Base-by-base conservation (phyloP, 169 alveolate genomes). In the Besnoitia besnoiti region DNA sequence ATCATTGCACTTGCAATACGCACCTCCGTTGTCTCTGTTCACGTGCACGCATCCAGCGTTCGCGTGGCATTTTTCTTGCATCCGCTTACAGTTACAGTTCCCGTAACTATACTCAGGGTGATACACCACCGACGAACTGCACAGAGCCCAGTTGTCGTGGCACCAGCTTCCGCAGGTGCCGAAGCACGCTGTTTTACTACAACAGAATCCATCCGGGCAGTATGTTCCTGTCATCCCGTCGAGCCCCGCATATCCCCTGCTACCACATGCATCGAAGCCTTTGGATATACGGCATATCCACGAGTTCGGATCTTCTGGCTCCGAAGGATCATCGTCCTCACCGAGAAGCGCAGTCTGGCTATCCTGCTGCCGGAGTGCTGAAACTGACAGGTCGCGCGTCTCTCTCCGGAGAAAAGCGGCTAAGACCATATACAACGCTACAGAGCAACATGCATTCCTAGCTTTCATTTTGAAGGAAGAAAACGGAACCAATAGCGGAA, bases 181-280 rank as follows among this genome's bases (percentile, higher is more conserved):
- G 40, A 12, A 75, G 51, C 93, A 90, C 21, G 50, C 61, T 37
- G 93, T 90, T 40, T 90, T 90, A 80, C 88, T 90, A 51, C 93
- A 90, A 89, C 93, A 90, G 55, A 47, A 67, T 27, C 30, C 49
- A 0, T 35, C 39, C 0, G 55, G 88, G 39, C 93, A 90, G 61
- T 50, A 89, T 49, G 46, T 19, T 1, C 87, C 40, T 30, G 55
- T 77, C 42, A 3, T 33, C 30, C 61, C 87, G 10, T 46, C n/a
- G 40, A 67, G 16, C 8, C n/a, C 87, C 39, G 50, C 19, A 42
- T 77, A 77, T 14, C n/a, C 61, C 37, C 87, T 21, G 40, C 40
- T 40, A 39, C 87, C 87, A 30, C 87, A 77, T 27, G 50, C 87
- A 0, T 35, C 87, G n/a, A 5, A 40, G n/a, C 39, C 59, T 46